phyloP scores from a whole-genome alignment of 331 rosid genomes.

The Stylosanthes scabra region DNA sequence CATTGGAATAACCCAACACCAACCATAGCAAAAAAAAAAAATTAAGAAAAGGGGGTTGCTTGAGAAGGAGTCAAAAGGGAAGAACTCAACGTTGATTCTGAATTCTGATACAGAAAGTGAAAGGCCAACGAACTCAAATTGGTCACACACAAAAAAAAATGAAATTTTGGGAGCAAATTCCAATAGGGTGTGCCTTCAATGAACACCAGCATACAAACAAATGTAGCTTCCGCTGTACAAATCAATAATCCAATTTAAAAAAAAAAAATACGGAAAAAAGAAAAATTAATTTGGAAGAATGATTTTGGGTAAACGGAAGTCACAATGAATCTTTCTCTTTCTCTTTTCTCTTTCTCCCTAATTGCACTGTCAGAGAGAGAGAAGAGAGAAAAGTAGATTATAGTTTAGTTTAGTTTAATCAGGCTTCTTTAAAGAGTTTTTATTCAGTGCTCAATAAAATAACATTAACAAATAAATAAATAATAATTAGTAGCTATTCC shows the following conservation, averaged over 20 bases:
- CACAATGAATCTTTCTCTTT: constrained; percentile 2
- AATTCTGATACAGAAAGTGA: constrained; percentile 78
- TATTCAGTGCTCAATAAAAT: not conserved
- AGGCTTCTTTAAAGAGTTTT: constrained; percentile 18
- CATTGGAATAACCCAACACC: constrained; percentile 41
- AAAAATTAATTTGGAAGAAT: too few relatives aligned
- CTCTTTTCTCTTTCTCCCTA: not conserved
- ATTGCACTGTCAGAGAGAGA: too few relatives aligned
- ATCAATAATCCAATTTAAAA: constrained; percentile 7
- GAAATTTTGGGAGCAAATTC: constrained; percentile 48
- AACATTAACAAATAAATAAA: too few relatives aligned
- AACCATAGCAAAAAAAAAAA: constrained; percentile 44
- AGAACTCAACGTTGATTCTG: constrained; percentile 46
- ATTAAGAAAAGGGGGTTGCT: constrained; percentile 53
- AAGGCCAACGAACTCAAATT: constrained; percentile 73
- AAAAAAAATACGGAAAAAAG: too few relatives aligned
- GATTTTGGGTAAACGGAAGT: constrained; percentile 31
- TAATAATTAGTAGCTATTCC: not conserved
- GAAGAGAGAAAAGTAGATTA: not conserved
- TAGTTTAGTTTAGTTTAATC: not conserved
- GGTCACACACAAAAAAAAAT: constrained; percentile 44
- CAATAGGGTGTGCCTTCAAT: constrained; percentile 30
- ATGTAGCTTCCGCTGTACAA: constrained; percentile 32
- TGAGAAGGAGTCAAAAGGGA: constrained; percentile 59
- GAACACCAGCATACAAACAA: constrained; percentile 25